Evolutionary conservation across 2,329 filamentous ascomycete genomes (phyloP).

Genomic region (Aspergillus spinulosporus): DNA sequence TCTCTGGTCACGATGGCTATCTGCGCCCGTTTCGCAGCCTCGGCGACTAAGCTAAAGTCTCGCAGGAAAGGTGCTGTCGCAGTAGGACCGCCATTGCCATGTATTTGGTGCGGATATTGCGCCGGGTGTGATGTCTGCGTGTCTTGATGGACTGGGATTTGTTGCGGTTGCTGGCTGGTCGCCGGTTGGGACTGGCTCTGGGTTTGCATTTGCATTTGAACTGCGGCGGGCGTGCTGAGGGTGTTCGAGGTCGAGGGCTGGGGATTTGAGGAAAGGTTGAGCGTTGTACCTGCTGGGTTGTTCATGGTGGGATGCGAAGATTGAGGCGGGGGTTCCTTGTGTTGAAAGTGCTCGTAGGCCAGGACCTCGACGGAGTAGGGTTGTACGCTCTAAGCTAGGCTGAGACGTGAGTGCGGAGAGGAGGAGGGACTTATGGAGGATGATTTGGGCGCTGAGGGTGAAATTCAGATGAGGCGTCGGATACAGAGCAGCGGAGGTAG

Average conservation of each 20-base stretch:
- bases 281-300: constrained; percentile 2
- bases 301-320: constrained; percentile 3
- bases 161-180: not conserved
- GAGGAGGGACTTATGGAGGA: constrained; percentile 3
- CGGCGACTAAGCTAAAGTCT: constrained; percentile 82
- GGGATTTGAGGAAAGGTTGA: constrained; percentile 1
- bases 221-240: constrained; percentile 2
- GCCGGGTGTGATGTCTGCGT: constrained; percentile 13
- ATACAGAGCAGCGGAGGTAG: not conserved
- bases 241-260: constrained; percentile 2
- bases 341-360: not conserved
- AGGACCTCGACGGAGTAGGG: not conserved
- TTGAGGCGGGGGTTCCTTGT: not conserved
- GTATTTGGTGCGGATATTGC: constrained; percentile 29
- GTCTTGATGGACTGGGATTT: not conserved
- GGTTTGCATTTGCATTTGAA: constrained; percentile 6
- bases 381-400: not conserved
- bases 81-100: constrained; percentile 34
- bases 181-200: not conserved
- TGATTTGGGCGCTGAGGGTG: not conserved
- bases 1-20: constrained; percentile 87
- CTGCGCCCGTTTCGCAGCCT: constrained; percentile 90
- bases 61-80: constrained; percentile 66
- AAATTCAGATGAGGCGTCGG: not conserved
- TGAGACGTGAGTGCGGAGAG: not conserved